Conservation (phyloP, 1,284 basidiomycete species). For the Apiotrichum akiyoshidainum region DNA sequence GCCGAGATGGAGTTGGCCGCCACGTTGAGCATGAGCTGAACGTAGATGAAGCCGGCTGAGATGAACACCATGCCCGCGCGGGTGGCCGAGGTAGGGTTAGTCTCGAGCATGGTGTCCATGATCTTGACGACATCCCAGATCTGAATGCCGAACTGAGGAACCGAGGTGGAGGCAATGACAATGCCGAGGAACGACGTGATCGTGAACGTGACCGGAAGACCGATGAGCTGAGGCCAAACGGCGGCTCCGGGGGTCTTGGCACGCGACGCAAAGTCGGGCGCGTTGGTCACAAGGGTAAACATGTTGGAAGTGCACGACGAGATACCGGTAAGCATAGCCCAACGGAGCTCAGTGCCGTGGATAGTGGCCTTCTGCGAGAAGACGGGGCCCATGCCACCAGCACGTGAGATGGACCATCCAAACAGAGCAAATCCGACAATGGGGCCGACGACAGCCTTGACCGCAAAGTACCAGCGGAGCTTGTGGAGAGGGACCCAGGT, state of each 20-base stretch:
- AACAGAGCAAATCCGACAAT: conserved; percentile 74
- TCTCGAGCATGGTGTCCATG: conserved; percentile 43
- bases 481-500: conserved; percentile 79
- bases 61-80: conserved; percentile 59
- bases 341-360: conserved; percentile 67
- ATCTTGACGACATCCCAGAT: conserved; percentile 62
- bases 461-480: conserved; percentile 75
- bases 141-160: conserved; percentile 69
- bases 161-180: conserved; percentile 74
- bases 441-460: conserved; percentile 66
- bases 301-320: conserved; percentile 78
- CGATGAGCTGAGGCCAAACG: conserved; percentile 65
- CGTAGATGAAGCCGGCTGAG: conserved; percentile 52
- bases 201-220: conserved; percentile 71
- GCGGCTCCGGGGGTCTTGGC: conserved; percentile 65
- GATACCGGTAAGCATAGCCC: conserved; percentile 73
- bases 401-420: conserved; percentile 74
- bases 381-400: conserved; percentile 76
- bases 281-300: conserved; percentile 56
- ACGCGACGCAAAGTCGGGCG: conserved; percentile 69
- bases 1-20: conserved; percentile 81
- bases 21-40: conserved; percentile 58
- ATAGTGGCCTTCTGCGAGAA: conserved; percentile 64
- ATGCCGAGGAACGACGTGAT: conserved; percentile 79
- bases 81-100: conserved; percentile 22